These are phyloP conservation scores for Claviceps purpurea DNA, from an alignment of 2,329 filamentous ascomycete genomes.

Conservation along the genomic window DNA sequence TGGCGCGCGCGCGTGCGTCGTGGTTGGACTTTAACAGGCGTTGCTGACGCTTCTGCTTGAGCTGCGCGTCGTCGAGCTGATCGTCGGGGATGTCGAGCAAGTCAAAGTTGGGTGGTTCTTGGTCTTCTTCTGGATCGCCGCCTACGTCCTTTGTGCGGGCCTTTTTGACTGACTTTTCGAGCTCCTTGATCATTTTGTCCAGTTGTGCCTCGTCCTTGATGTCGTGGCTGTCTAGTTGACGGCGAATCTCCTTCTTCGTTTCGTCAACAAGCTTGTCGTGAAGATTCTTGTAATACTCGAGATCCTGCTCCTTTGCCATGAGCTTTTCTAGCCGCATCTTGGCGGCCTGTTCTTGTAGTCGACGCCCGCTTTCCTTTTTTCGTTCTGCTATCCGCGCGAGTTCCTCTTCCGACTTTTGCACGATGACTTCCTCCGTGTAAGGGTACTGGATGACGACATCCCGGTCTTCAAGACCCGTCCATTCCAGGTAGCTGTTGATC, in stretches of 20 bases:
- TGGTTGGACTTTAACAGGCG: slow-evolving; percentile 88
- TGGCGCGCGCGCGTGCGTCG: slow-evolving; percentile 84
- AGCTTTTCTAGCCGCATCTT: slow-evolving; percentile 95
- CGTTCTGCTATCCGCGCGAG: slow-evolving; percentile 80
- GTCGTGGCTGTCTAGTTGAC: slow-evolving; percentile 78
- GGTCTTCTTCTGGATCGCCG: slow-evolving; percentile 64
- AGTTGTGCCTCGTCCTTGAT: slow-evolving; percentile 82
- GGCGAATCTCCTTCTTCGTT: slow-evolving; percentile 82
- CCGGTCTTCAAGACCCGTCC: slow-evolving; percentile 81
- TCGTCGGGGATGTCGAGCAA: slow-evolving; percentile 84
- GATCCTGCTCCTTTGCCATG: slow-evolving; percentile 87
- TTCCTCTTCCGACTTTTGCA: slow-evolving; percentile 92
- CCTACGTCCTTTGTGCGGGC: slow-evolving; percentile 90
- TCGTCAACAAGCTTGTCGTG: slow-evolving; percentile 58
- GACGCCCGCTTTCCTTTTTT: slow-evolving; percentile 83
- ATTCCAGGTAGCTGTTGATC: slow-evolving; percentile 65
- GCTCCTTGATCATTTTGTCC: slow-evolving; percentile 72
- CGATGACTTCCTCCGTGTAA: slow-evolving; percentile 76
- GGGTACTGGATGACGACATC: slow-evolving; percentile 87
- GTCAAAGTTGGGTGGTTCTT: slow-evolving; percentile 73
- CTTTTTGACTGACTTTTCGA: slow-evolving; percentile 81
- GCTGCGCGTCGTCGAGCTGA: slow-evolving; percentile 74
- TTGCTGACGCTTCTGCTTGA: slow-evolving; percentile 90
- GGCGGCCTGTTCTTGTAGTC: slow-evolving; percentile 88
- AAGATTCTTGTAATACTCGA: slow-evolving; percentile 84